These are phyloP conservation scores for Pleomassaria siparia DNA, from an alignment of 2,329 filamentous ascomycete species.

Conservation along the genomic window DNA sequence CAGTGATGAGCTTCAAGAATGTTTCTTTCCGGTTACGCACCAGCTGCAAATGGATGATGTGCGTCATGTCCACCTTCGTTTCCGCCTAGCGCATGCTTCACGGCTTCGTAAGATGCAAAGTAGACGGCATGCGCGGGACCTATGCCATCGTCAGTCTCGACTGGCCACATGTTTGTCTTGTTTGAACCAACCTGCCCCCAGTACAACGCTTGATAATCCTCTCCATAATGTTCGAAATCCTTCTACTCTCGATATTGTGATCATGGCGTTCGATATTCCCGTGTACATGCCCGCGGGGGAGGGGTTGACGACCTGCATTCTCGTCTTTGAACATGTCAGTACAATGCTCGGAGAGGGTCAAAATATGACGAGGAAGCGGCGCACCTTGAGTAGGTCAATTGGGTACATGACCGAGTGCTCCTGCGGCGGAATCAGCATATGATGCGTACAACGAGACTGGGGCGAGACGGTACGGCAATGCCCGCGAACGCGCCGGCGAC, in stretches of 20 bases:
- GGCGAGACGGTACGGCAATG: slow-evolving; percentile 71
- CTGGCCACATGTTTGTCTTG: slow-evolving; percentile 2
- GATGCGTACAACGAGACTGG: slow-evolving; percentile 13
- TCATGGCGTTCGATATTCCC: slow-evolving; percentile 87
- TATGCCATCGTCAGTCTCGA: slow-evolving; percentile 46
- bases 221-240: slow-evolving; percentile 92
- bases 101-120: slow-evolving; percentile 95
- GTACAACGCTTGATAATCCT: slow-evolving; percentile 92
- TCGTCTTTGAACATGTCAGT: slow-evolving; percentile 65
- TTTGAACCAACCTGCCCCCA: slow-evolving; percentile 74
- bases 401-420: slow-evolving; percentile 99
- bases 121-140: slow-evolving; percentile 97
- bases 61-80: slow-evolving; percentile 83
- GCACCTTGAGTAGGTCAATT: slow-evolving; percentile 94
- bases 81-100: slow-evolving; percentile 94
- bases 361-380: slow-evolving; percentile 20
- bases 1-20: slow-evolving; percentile 29
- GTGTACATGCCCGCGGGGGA: slow-evolving; percentile 79
- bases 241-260: slow-evolving; percentile 87
- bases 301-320: slow-evolving; percentile 95
- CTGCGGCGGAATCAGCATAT: slow-evolving; percentile 51
- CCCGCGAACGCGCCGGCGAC: slow-evolving; percentile 93
- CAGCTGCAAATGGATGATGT: slow-evolving; percentile 91
- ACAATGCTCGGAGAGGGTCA: slow-evolving; percentile 7
- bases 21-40: slow-evolving; percentile 52